Evolutionary conservation across 148 eudicot species (phyloP).

Genomic region (Suaeda aralocaspica): DNA sequence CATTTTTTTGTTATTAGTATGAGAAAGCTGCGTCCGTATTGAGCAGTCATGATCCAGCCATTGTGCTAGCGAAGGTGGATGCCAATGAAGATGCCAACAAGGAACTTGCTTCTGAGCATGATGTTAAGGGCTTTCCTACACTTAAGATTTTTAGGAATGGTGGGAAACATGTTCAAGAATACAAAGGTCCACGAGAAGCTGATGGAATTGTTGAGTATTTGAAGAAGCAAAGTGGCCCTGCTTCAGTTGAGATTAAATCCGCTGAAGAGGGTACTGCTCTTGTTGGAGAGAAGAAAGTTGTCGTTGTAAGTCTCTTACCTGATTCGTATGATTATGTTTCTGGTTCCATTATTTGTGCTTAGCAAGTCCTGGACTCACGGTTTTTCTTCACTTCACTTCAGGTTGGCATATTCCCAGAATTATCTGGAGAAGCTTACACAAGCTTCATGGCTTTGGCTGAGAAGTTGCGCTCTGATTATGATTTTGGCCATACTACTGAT

Average conservation of each 20-base stretch:
- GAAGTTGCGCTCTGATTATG: conserved; percentile 72
- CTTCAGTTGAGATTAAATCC: conserved; percentile 65
- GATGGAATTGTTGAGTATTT: conserved; percentile 70
- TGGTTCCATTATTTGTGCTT: neutral
- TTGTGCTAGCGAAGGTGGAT: conserved; percentile 73
- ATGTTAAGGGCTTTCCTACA: conserved; percentile 70
- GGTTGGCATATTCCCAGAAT: conserved; percentile 85
- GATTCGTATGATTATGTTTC: neutral
- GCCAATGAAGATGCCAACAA: conserved; percentile 73
- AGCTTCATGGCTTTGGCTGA: conserved; percentile 68
- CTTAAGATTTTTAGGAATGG: conserved; percentile 69
- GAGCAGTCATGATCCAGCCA: conserved; percentile 60
- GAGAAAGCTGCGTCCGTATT: conserved; percentile 76
- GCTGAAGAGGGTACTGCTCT: conserved; percentile 41
- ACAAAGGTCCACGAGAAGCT: conserved; percentile 92
- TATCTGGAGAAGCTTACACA: conserved; percentile 73
- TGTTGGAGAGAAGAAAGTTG: conserved; percentile 47
- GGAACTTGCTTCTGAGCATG: conserved; percentile 47
- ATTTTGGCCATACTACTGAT: conserved; percentile 76
- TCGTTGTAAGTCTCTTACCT: conserved; percentile 45
- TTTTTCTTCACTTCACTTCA: conserved; percentile 17
- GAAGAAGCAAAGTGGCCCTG: conserved; percentile 83
- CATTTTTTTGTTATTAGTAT: conserved; percentile 37
- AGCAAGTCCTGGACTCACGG: neutral
- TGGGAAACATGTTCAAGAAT: conserved; percentile 66